Evolutionary conservation across 1,284 basidiomycete species (phyloP).

Genomic region (Albatrellus sp.): DNA sequence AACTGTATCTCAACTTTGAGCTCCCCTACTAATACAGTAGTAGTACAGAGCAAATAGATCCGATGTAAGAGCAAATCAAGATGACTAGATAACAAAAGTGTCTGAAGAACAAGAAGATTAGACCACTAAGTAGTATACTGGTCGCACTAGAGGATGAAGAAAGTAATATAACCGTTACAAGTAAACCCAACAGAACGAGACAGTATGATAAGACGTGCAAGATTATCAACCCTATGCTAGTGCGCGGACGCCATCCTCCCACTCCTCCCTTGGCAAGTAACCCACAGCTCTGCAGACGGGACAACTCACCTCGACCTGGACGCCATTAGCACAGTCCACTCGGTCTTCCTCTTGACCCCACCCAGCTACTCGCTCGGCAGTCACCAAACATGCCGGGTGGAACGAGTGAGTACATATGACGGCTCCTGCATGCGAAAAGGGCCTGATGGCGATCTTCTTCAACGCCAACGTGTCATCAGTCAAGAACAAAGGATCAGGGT

Average conservation of each 20-base stretch:
- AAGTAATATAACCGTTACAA: no score
- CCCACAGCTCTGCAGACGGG: constrained; percentile 54
- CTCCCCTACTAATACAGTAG: no score
- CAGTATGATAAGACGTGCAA: no score
- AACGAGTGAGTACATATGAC: constrained; percentile 49
- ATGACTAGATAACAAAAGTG: no score
- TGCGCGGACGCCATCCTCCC: constrained; percentile 35
- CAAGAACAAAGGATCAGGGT: constrained; percentile 32
- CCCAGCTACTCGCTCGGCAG: constrained; percentile 53
- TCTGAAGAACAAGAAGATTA: no score
- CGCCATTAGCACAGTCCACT: constrained; percentile 19
- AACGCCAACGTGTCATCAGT: constrained; percentile 5
- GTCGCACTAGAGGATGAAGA: no score
- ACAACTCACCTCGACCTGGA: constrained; percentile 47
- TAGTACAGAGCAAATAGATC: no score
- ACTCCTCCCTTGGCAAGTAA: constrained; percentile 40
- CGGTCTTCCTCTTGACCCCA: constrained; percentile 36
- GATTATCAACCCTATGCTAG: constrained; percentile 3
- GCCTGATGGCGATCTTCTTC: constrained; percentile 20
- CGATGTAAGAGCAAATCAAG: no score
- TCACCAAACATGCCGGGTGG: constrained; percentile 63
- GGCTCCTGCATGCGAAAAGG: constrained; percentile 12
- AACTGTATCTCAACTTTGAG: no score
- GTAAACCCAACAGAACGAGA: no score
- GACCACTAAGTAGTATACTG: no score